Evolutionary conservation across 1,139 yeast species (phyloP).

Genomic region (Geotrichum fermentans): DNA sequence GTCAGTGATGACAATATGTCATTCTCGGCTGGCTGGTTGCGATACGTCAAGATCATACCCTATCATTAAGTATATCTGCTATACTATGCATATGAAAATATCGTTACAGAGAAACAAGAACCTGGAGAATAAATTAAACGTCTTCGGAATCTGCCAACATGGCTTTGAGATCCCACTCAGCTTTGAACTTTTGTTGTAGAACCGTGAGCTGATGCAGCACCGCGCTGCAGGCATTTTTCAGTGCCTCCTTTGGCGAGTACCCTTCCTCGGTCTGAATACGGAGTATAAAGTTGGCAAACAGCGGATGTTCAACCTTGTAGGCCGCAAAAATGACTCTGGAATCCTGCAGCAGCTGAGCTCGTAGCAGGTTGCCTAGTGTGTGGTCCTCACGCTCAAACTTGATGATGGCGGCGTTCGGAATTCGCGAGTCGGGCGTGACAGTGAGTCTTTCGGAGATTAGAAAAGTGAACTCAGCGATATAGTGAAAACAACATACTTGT

Average conservation of each 20-base stretch:
- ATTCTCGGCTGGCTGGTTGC: too few relatives aligned
- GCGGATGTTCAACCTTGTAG: conserved; percentile 94
- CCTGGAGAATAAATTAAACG: conserved; percentile 12
- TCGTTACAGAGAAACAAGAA: conserved; percentile 6
- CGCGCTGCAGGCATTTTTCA: conserved; percentile 80
- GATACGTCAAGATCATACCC: too few relatives aligned
- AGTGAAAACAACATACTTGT: conserved; percentile 38
- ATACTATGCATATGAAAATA: conserved; percentile 1
- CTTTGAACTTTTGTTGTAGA: conserved; percentile 70
- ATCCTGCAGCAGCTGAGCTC: conserved; percentile 82
- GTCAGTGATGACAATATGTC: too few relatives aligned
- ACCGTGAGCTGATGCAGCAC: conserved; percentile 74
- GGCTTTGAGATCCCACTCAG: conserved; percentile 90
- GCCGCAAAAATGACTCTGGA: conserved; percentile 90
- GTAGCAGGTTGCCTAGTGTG: conserved; percentile 82
- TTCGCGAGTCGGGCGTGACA: conserved; percentile 88
- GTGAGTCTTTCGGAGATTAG: conserved; percentile 48
- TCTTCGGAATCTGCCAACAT: conserved; percentile 42
- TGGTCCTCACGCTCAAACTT: conserved; percentile 97
- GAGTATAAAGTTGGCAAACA: conserved; percentile 89
- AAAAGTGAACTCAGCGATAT: background rate
- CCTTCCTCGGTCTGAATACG: conserved; percentile 95
- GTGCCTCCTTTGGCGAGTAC: conserved; percentile 83
- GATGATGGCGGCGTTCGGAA: conserved; percentile 89
- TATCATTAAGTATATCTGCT: too few relatives aligned